These are phyloP conservation scores for Rubia yunnanensis DNA, from an alignment of 257 asterid genomes.

Conservation along the genomic window DNA sequence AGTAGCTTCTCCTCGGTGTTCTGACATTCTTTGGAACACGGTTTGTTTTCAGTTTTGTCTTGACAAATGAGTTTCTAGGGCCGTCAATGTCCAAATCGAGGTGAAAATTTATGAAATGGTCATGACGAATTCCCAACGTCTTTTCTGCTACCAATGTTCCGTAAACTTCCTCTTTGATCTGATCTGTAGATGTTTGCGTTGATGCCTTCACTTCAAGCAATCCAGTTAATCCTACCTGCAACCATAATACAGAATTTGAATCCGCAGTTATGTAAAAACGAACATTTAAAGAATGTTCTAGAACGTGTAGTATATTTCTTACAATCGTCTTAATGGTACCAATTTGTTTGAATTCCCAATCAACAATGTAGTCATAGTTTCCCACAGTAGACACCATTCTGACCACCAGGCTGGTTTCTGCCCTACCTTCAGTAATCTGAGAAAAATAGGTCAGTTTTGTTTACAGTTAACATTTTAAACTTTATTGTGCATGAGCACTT, in stretches of 20 bases:
- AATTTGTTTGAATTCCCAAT: conserved; percentile 66
- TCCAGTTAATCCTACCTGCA: conserved; percentile 49
- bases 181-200: conserved; percentile 25
- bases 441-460: conserved; percentile 7
- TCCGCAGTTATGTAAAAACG: not conserved
- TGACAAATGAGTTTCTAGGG: conserved; percentile 34
- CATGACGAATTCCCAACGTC: conserved; percentile 44
- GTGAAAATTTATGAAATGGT: conserved; percentile 54
- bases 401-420: conserved; percentile 52
- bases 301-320: not conserved
- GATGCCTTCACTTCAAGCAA: conserved; percentile 50
- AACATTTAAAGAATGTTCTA: not conserved
- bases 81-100: conserved; percentile 72
- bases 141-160: conserved; percentile 57
- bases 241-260: not conserved
- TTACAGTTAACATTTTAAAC: too few relatives aligned
- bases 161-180: conserved; percentile 20
- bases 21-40: not conserved
- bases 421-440: conserved; percentile 9
- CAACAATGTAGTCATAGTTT: conserved; percentile 65
- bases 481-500: too few relatives aligned
- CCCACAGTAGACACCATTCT: conserved; percentile 63
- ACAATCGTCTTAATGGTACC: conserved; percentile 28
- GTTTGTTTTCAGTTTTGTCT: conserved; percentile 31
- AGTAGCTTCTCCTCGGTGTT: conserved; percentile 49